These are phyloP conservation scores for Spencermartinsiella ligniputridi DNA, from an alignment of 1,139 yeast genomes.

Conservation along the genomic window DNA sequence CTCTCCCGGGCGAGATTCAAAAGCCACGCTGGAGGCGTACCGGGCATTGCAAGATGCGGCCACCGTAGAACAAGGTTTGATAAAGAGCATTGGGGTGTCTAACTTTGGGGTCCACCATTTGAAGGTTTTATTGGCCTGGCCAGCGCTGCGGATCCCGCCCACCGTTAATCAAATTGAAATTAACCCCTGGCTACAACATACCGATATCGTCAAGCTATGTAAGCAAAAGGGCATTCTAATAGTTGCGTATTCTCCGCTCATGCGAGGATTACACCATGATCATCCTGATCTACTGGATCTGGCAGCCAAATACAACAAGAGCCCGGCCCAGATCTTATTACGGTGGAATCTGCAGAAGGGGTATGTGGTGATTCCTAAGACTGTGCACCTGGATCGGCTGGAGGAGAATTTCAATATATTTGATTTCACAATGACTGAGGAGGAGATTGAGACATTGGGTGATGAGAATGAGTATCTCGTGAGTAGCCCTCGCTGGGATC, in stretches of 20 bases:
- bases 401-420: slow-evolving; percentile 41
- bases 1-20: slow-evolving; percentile 31
- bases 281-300: slow-evolving; percentile 44
- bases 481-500: slow-evolving; percentile 20
- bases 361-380: slow-evolving; percentile 65
- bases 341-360: slow-evolving; percentile 37
- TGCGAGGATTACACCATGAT: slow-evolving; percentile 50
- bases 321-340: slow-evolving; percentile 41
- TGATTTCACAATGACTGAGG: slow-evolving; percentile 43
- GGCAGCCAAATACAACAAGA: slow-evolving; percentile 36
- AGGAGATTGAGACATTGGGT: slow-evolving; percentile 25
- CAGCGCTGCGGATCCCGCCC: slow-evolving; percentile 39
- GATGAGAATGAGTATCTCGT: slow-evolving; percentile 14
- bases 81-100: slow-evolving; percentile 40
- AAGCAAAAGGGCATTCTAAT: slow-evolving; percentile 45
- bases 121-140: slow-evolving; percentile 34
- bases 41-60: slow-evolving; percentile 39
- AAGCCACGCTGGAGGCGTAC: slow-evolving; percentile 35
- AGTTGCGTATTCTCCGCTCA: slow-evolving; percentile 69
- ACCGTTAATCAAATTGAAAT: slow-evolving; percentile 48
- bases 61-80: slow-evolving; percentile 35
- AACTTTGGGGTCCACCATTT: slow-evolving; percentile 39
- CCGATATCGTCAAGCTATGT: slow-evolving; percentile 54
- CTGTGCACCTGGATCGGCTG: slow-evolving; percentile 49
- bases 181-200: slow-evolving; percentile 53